phyloP scores from a whole-genome alignment of 345 rosid species.

The Syzygium aromaticum region DNA sequence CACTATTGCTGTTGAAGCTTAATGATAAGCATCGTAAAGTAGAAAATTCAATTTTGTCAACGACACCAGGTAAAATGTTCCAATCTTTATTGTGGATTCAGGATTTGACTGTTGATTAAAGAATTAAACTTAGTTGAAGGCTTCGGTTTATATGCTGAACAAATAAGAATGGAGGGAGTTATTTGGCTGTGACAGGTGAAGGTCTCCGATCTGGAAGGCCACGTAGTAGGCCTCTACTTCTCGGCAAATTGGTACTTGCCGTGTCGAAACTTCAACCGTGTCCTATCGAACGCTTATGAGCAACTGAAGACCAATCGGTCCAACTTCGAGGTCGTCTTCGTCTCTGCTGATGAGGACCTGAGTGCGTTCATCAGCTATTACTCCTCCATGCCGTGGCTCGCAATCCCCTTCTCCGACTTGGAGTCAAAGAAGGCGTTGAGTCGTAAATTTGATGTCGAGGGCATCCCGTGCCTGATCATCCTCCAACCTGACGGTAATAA shows the following conservation, averaged over 20 bases:
- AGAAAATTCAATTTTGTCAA: neutral
- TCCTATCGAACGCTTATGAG: slow-evolving; percentile 23
- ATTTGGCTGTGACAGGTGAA: slow-evolving; percentile 24
- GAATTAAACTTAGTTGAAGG: neutral
- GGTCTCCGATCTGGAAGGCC: slow-evolving; percentile 46
- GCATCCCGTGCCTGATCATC: slow-evolving; percentile 43
- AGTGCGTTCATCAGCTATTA: slow-evolving; percentile 44
- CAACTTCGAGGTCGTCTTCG: slow-evolving; percentile 39
- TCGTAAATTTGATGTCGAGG: slow-evolving; percentile 35
- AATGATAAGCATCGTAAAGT: neutral
- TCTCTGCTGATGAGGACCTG: slow-evolving; percentile 48
- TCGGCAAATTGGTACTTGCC: slow-evolving; percentile 57
- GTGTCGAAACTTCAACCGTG: slow-evolving; percentile 32
- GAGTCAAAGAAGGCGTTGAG: slow-evolving; percentile 43
- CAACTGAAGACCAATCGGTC: slow-evolving; percentile 27
- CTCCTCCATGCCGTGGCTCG: slow-evolving; percentile 52
- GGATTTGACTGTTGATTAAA: neutral
- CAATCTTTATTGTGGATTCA: neutral
- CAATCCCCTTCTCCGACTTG: slow-evolving; percentile 47
- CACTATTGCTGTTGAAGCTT: neutral
- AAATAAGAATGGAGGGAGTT: neutral
- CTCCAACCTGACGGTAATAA: slow-evolving; percentile 31
- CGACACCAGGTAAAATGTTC: neutral
- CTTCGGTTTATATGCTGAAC: neutral
- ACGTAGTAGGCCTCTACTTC: slow-evolving; percentile 48